These are phyloP conservation scores for Colletotrichum musicola DNA, from an alignment of 2,329 filamentous ascomycete genomes.

Conservation along the genomic window DNA sequence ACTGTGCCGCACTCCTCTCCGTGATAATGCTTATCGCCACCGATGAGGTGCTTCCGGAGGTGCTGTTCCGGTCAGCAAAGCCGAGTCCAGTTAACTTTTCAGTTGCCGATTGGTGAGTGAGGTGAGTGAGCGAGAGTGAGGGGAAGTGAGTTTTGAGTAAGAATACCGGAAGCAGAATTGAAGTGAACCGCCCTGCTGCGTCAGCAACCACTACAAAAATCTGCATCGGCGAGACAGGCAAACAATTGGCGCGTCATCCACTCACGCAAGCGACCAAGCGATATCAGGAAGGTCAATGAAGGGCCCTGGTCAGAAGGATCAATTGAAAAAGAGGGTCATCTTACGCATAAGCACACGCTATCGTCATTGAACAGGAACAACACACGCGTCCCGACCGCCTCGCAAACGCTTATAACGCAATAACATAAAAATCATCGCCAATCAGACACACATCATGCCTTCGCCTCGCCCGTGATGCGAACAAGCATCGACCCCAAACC, in stretches of 20 bases:
- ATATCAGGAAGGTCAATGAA: conserved; percentile 16
- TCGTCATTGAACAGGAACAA: too few relatives aligned
- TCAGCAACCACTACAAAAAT: conserved; percentile 16
- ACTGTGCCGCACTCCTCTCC: not conserved
- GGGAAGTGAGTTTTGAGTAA: not conserved
- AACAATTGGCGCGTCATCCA: not conserved
- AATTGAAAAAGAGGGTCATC: not conserved
- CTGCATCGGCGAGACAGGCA: conserved; percentile 5
- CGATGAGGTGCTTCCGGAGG: too few relatives aligned
- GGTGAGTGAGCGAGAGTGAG: not conserved
- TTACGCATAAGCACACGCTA: not conserved
- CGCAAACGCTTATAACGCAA: not conserved
- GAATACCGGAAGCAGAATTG: not conserved
- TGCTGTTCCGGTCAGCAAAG: too few relatives aligned
- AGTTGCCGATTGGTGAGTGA: not conserved
- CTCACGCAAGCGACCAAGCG: not conserved
- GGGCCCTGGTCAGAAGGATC: not conserved
- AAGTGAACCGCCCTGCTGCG: not conserved
- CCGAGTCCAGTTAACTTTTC: not conserved
- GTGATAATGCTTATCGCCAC: not conserved
- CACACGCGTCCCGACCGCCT: too few relatives aligned
- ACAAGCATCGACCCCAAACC: conserved; percentile 54
- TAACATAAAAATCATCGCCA: not conserved
- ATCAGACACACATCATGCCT: not conserved
- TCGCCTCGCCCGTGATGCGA: conserved; percentile 40